Evolutionary conservation across 2,329 filamentous ascomycete genomes (phyloP).

Genomic region (Stemphylium vesicarium): DNA sequence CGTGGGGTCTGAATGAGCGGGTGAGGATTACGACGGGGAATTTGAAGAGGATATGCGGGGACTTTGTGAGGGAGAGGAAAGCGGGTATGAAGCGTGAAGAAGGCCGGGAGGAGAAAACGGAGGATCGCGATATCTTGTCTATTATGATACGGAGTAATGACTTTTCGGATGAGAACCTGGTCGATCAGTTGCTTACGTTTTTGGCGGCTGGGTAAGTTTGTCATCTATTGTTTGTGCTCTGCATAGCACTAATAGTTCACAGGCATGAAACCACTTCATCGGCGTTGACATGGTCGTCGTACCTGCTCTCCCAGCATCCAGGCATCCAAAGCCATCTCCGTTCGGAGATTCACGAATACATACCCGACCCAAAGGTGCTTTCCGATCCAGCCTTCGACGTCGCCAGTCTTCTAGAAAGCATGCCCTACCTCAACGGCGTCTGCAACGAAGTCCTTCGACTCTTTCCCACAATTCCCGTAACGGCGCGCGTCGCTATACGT

Average conservation of each 20-base stretch:
- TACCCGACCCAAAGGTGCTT: constrained; percentile 56
- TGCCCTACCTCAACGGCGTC: constrained; percentile 55
- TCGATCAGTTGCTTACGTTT: constrained; percentile 64
- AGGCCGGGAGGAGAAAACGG: constrained; percentile 28
- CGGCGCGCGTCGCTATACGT: constrained; percentile 39
- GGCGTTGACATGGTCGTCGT: constrained; percentile 76
- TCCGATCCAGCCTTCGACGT: constrained; percentile 31
- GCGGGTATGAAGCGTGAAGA: constrained; percentile 42
- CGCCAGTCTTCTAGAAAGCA: constrained; percentile 50
- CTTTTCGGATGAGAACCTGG: constrained; percentile 60
- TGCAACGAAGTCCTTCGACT: constrained; percentile 53
- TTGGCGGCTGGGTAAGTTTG: constrained; percentile 59
- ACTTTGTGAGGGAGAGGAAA: constrained; percentile 59
- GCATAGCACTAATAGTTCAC: neutral
- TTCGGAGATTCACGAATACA: constrained; percentile 66
- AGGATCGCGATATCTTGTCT: constrained; percentile 53
- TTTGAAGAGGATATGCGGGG: constrained; percentile 51
- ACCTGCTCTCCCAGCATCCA: constrained; percentile 70
- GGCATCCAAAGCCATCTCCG: constrained; percentile 71
- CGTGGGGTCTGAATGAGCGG: constrained; percentile 56
- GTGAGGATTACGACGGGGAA: constrained; percentile 47
- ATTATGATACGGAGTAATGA: constrained; percentile 60
- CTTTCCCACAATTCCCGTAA: constrained; percentile 48
- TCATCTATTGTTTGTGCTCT: neutral
- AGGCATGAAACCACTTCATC: constrained; percentile 78